Conservation (phyloP, 1,284 basidiomycete genomes). For the Trichosporon sp. region DNA sequence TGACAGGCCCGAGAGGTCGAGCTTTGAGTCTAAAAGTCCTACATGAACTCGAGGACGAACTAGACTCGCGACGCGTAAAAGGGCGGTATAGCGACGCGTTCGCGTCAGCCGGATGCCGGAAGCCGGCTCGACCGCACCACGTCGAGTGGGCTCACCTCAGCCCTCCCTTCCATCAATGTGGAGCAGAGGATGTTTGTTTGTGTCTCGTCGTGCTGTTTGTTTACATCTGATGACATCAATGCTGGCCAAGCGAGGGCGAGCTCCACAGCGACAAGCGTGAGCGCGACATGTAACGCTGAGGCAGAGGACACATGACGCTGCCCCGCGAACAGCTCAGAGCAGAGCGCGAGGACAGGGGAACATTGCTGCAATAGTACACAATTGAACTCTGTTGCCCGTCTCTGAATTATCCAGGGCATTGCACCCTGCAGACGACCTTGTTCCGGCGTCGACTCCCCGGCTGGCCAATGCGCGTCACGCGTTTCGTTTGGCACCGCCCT, state of each 20-base stretch:
- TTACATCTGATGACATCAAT: not conserved
- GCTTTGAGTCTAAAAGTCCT: not conserved
- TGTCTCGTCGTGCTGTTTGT: not conserved
- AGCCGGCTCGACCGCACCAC: not conserved
- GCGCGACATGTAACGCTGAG: not conserved
- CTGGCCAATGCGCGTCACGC: not conserved
- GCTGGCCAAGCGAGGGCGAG: not conserved
- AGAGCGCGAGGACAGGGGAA: not conserved
- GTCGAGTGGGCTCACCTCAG: not conserved
- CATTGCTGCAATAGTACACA: not conserved
- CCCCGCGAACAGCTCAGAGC: too few relatives aligned
- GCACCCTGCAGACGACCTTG: too few relatives aligned
- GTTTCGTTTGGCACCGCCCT: not conserved
- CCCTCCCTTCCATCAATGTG: not conserved
- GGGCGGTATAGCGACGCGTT: not conserved
- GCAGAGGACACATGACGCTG: not conserved
- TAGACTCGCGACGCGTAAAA: not conserved
- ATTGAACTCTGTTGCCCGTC: not conserved
- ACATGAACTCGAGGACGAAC: too few relatives aligned
- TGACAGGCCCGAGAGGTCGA: too few relatives aligned
- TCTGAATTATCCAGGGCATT: not conserved
- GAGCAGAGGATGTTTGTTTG: not conserved
- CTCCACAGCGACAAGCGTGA: not conserved
- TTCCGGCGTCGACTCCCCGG: too few relatives aligned
- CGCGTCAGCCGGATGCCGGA: not conserved